Evolutionary conservation across 805 yeast genomes (phyloP), one percentile per base, ranked within the genome.

Genomic region (Sugiyamaella lignohabitans): DNA sequence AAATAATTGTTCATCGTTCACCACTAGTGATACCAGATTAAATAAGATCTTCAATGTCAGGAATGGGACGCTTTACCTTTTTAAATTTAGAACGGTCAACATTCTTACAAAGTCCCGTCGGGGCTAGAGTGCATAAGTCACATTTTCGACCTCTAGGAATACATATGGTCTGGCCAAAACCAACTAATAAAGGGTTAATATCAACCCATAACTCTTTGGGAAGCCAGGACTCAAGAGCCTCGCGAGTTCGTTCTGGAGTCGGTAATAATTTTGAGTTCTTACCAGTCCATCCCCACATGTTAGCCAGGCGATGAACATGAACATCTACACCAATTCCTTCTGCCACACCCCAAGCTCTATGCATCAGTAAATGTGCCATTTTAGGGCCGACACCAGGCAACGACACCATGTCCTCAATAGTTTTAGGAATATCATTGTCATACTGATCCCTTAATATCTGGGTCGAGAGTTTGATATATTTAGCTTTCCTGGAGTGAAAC

Each of bases 301-400:
- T 79, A 0, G 88, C 79, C 49, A 88, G 67, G 45, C 98, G 69
- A 56, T 85, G 89, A 45, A 89, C 79, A 63, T 89, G 98, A 2
- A 87, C 89, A 61, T 89, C 98, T 8, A 89, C 96, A 5, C 97
- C 96, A n/a, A 89, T 86, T 0, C 97, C 97, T 11, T 71, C 68
- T 45, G 73, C 80, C 37, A 72, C 68, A 18, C 69, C 68, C 96
- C 96, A 88, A 0, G 93, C 95, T 36, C 78, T 75, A 57, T 87
- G 95, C 49, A 87, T 67, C 1, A 89, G 72, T 35, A 89, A 65
- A 60, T 76, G 84, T 0, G 94, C 95, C 98, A 89, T 89, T 62
- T 89, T 89, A 5, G 96, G 96, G 0, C 98, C 98, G 2, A 89
- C 95, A 0, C 98, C 98, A 0, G 96, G 96, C 27, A 89, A 67